Evolutionary conservation across 108 stramenopile species (phyloP), one percentile per base, ranked within the genome.

Genomic region (Cyclostephanos tholiformis): DNA sequence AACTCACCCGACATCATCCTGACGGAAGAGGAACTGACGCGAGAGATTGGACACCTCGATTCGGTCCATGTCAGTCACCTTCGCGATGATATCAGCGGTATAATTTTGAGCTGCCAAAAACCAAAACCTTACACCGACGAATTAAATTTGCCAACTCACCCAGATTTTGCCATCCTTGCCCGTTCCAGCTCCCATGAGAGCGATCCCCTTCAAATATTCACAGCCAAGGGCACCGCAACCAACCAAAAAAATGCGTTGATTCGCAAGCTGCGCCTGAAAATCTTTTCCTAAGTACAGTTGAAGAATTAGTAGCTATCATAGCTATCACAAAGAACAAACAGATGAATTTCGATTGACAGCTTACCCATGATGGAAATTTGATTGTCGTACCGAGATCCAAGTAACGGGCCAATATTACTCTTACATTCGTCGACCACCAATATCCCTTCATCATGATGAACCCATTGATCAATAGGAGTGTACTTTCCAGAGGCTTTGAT

Each of bases 141-240:
- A 10, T 16, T 36, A 20, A 8, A 6, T 58, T 22, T 20, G 19
- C n/a, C 25, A 72, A 80, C 74, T 67, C 38, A 75, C 74, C 60
- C 67, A 76, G 56, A 94, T 77, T 70, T 79, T 72, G 29, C 88
- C 90, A 30, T 86, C 76, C 25, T 88, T 86, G 13, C 90, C 91
- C 29, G 88, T 88, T 13, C 82, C 90, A n/a, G 93, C 75, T 30
- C 91, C 91, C 66, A 87, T 72, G 17, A 94, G 72, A 20, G 93
- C 91, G 70, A 94, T 89, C 66, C 92, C 92, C 63, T 95, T 95
- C 49, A 95, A 75, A 73, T 89, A 93, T 75, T 95, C 95, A 73
- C 95, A 95, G 39, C 95, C 95, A 7, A 95, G 69, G 4, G 95
- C 95, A 2, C 95, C 95, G 65, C 89, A 91, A 14, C 95, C 95